Evolutionary conservation across 2,329 filamentous ascomycete genomes (phyloP).

Genomic region (Colletotrichum sp.): DNA sequence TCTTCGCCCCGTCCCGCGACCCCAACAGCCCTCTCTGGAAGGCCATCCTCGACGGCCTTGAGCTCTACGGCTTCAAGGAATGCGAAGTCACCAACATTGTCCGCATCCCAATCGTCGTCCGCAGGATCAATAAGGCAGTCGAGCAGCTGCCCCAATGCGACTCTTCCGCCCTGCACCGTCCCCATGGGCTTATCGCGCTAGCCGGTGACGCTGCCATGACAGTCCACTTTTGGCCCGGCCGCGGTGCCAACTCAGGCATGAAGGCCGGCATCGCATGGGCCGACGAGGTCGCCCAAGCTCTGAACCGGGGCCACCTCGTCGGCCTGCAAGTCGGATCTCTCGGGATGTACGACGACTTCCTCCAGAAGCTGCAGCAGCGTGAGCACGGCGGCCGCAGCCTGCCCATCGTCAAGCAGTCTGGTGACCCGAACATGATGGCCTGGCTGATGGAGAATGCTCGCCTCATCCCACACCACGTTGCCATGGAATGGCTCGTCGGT

Average conservation of each 20-base stretch:
- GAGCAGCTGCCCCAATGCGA: not conserved
- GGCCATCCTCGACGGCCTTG: not conserved
- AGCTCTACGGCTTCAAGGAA: not conserved
- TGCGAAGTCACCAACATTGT: not conserved
- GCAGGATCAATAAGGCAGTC: not conserved
- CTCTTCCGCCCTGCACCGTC: not conserved
- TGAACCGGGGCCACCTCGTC: conserved; percentile 25
- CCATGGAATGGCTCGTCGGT: not conserved
- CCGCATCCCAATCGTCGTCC: not conserved
- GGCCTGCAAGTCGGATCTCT: conserved; percentile 34
- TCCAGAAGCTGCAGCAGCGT: conserved; percentile 36
- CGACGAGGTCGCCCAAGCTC: not conserved
- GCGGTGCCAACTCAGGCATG: not conserved
- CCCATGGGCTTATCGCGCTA: not conserved
- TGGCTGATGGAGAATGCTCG: conserved; percentile 36
- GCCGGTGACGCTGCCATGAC: not conserved
- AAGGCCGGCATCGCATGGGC: not conserved
- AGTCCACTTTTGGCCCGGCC: not conserved
- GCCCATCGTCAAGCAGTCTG: conserved; percentile 38
- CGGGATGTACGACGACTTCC: conserved; percentile 38
- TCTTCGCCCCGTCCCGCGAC: not conserved
- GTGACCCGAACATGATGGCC: conserved; percentile 36
- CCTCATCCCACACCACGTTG: not conserved
- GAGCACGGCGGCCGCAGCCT: conserved; percentile 42
- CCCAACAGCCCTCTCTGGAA: not conserved